Evolutionary conservation across 805 yeast genomes (phyloP), one percentile per base, ranked within the genome.

Genomic region (Candida nanaspora): DNA sequence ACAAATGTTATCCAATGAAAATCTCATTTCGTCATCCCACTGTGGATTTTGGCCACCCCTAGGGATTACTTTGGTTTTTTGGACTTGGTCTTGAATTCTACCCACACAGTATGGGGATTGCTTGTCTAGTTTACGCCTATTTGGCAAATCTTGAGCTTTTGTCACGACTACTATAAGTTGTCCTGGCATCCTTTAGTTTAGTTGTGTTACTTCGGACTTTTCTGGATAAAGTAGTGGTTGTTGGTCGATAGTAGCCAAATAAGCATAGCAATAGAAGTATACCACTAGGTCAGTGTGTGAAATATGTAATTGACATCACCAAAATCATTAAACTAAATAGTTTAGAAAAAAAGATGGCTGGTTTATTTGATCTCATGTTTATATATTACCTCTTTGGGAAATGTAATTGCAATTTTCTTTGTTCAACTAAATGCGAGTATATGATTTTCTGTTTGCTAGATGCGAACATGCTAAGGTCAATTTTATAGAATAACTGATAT

Each of bases 21-120:
- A 86, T 49, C 86, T 66, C 42, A 83, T 68, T 47, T 85, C 87
- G 45, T 79, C 79, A 44, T 86, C 80, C 86, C 97, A 93, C 18
- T 69, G 75, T 1, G 98, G 98, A 4, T 86, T 83, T 57, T 93
- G 98, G 2, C 98, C 98, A 1, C 96, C 98, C 49, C 98, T 66
- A 39, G 76, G 73, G 44, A 85, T 79, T 0, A 86, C 72, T 28
- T 78, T 80, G 1, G 97, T 86, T 53, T 82, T 78, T 47, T 84
- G 80, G 9, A 94, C 91, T 51, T 76, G 75, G 44, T 86, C 86
- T 23, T 89, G 91, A 5, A 93, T 70, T 42, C 98, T 68, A 11
- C 86, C 70, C 6, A 91, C 78, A 45, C 88, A 83, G 62, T 86
- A 89, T 2, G 98, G 98, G 48, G 86, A 83, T 62, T 93, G 98